Percentiles rank a stretch among this genome's conserved stretches.
phyloP scores from a whole-genome alignment of 192 early-diverging fungal genomes.

The Gryganskiella cystojenkinii region DNA sequence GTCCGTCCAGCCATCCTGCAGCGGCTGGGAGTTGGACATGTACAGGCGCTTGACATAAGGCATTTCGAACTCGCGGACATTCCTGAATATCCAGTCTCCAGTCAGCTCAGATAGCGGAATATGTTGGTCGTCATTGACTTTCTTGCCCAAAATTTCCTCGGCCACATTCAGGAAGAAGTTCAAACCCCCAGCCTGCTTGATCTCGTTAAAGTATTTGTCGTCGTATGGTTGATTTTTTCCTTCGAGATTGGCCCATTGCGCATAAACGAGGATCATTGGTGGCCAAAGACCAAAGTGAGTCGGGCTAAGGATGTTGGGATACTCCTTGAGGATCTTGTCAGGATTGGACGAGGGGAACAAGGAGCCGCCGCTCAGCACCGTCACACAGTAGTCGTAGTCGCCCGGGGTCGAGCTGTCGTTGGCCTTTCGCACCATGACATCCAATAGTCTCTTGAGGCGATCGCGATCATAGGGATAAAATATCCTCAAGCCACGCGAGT shows the following conservation, averaged over 20 bases:
- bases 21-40: slow-evolving; percentile 29
- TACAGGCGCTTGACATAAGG: slow-evolving; percentile 20
- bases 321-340: neutral
- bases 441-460: slow-evolving; percentile 31
- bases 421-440: slow-evolving; percentile 25
- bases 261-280: slow-evolving; percentile 25
- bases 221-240: slow-evolving; percentile 17
- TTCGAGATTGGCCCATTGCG: slow-evolving; percentile 42
- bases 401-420: neutral
- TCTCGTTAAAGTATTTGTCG: slow-evolving; percentile 4
- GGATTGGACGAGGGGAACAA: neutral
- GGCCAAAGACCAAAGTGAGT: neutral
- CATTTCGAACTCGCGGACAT: slow-evolving; percentile 18
- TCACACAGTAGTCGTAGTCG: slow-evolving; percentile 37
- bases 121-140: slow-evolving; percentile 13
- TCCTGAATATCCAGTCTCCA: slow-evolving; percentile 22
- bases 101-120: slow-evolving; percentile 8
- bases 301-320: neutral
- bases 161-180: neutral
- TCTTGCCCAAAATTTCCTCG: neutral
- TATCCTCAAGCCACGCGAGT: slow-evolving; percentile 33
- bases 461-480: slow-evolving; percentile 1
- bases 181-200: slow-evolving; percentile 10
- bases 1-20: slow-evolving; percentile 19
- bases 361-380: slow-evolving; percentile 9